phyloP scores from a whole-genome alignment of 495 filamentous ascomycete species.

The Collariella sp. region DNA sequence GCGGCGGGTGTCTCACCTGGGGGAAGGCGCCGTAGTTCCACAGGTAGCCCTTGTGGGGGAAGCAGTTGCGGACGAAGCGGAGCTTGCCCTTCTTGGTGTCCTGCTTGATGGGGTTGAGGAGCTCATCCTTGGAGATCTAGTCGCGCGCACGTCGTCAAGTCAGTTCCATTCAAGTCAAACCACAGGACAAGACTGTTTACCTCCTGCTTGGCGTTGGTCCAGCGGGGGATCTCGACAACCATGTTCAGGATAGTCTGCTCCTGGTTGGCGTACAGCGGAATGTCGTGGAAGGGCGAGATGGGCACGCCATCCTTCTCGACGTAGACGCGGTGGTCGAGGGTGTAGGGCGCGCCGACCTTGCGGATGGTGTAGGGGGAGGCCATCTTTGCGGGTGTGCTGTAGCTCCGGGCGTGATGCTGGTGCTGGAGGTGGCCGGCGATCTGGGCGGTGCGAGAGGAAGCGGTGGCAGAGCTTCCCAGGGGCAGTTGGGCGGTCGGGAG shows the following conservation, averaged over 20 bases:
- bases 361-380: conserved; percentile 56
- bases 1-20: conserved; percentile 49
- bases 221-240: conserved; percentile 97
- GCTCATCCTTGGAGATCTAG: conserved; percentile 93
- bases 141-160: not conserved
- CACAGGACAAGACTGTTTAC: too few relatives aligned
- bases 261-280: conserved; percentile 92
- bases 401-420: conserved; percentile 17
- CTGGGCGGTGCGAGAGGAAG: conserved; percentile 40
- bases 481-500: conserved; percentile 27
- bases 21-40: conserved; percentile 99
- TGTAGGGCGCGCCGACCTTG: conserved; percentile 84
- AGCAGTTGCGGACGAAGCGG: conserved; percentile 98
- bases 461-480: conserved; percentile 30
- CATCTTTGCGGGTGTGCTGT: conserved; percentile 35
- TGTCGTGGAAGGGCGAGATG: conserved; percentile 94
- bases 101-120: conserved; percentile 95
- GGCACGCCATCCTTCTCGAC: conserved; percentile 94
- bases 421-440: conserved; percentile 46
- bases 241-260: conserved; percentile 96
- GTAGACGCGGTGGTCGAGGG: conserved; percentile 94
- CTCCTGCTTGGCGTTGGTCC: conserved; percentile 99
- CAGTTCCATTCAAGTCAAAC: too few relatives aligned
- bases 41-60: conserved; percentile 99
- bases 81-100: conserved; percentile 87